A percentile compares a stretch with the other conserved stretches of the same genome.
Conservation (phyloP, 2,329 filamentous ascomycete genomes). For the Pleurostoma richardsiae region DNA sequence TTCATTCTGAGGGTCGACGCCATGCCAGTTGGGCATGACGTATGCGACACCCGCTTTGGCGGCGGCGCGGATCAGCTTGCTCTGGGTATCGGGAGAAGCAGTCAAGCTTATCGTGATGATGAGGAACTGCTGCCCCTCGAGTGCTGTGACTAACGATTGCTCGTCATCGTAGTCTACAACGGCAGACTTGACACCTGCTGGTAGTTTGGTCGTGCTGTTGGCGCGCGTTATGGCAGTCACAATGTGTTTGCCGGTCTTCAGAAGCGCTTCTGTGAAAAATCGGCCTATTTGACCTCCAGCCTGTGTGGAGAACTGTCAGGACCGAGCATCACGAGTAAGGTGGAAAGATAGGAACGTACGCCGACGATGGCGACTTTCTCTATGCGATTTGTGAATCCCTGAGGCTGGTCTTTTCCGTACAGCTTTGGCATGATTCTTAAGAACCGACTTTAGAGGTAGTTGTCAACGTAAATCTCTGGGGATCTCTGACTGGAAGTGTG, state of each 20-base stretch:
- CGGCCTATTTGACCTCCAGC: constrained; percentile 16
- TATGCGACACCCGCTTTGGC: constrained; percentile 34
- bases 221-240: constrained; percentile 44
- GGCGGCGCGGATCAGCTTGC: constrained; percentile 34
- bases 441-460: no score
- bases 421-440: no score
- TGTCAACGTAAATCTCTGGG: no score
- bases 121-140: constrained; percentile 25
- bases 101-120: constrained; percentile 30
- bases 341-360: constrained; percentile 24
- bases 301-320: constrained; percentile 2
- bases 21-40: constrained; percentile 36
- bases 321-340: no score
- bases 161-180: constrained; percentile 35
- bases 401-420: constrained; percentile 13
- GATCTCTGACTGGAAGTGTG: no score
- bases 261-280: constrained; percentile 22
- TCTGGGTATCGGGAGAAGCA: constrained; percentile 27
- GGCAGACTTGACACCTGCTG: constrained; percentile 28
- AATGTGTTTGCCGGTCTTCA: constrained; percentile 36
- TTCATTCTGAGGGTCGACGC: constrained; percentile 14
- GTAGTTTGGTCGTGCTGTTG: constrained; percentile 33
- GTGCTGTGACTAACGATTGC: constrained; percentile 12
- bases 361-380: constrained; percentile 41
- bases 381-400: constrained; percentile 26